Evolutionary conservation across 1,284 basidiomycete genomes (phyloP), one percentile per base, ranked within the genome.

Genomic region (Puccinia coronata): DNA sequence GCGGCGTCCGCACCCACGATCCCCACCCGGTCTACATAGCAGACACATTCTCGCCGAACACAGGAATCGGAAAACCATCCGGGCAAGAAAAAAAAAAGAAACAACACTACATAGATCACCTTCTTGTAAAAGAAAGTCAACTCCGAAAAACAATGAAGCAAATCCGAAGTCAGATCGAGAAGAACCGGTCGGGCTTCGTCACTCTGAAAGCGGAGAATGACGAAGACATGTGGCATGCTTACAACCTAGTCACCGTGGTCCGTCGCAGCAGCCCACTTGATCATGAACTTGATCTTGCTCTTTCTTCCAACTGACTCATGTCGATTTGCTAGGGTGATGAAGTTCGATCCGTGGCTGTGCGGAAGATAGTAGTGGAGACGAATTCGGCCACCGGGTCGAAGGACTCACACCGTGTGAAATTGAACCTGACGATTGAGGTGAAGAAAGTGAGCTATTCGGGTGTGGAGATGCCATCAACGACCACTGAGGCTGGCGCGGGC

Each of bases 251-350:
- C 41, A 39, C 53, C 23, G 65, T 81, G 51, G 73, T 81, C 67
- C 34, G 70, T 72, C n/a, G 43, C 14, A 20, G 6, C n/a, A n/a
- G n/a, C n/a, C n/a, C n/a, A n/a, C 5, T 14, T 67, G 3, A 34
- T 36, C 31, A 0, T 36, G 25, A 36, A 61, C 6, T n/a, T n/a
- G 34, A 18, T 34, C 12, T 5, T 16, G 18, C 34, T 59, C n/a
- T 9, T 28, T 31, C 57, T 12, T 31, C 12, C 18, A 16, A n/a
- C 57, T n/a, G 28, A 11, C 28, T 28, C 18, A n/a, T n/a, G n/a
- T n/a, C n/a, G n/a, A n/a, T n/a, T n/a, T n/a, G n/a, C n/a, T n/a
- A 80, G 77, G 77, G 77, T 34, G 69, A 80, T 39, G 51, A 80
- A 72, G 69, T 80, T 28, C 59, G 69, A 59, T 70, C 77, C 49